A percentile compares a stretch with the other conserved stretches of the same genome.
Conservation (phyloP, 768 basidiomycete genomes). For the Amyloporia xantha region DNA sequence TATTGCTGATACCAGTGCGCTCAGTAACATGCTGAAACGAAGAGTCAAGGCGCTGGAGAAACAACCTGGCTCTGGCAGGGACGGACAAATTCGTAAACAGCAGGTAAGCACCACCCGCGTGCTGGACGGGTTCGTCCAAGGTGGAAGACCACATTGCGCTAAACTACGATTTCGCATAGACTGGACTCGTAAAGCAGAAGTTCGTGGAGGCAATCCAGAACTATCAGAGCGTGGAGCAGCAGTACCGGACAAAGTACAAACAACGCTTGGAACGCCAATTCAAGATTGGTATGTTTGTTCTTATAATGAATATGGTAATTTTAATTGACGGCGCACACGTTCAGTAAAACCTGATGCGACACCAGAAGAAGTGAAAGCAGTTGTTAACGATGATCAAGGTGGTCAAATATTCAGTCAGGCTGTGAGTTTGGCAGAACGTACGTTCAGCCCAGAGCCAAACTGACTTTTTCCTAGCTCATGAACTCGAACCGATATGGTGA, state of each 20-base stretch:
- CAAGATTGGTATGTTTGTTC: constrained; percentile 51
- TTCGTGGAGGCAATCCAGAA: constrained; percentile 73
- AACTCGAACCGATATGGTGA: constrained; percentile 88
- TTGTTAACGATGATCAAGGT: constrained; percentile 57
- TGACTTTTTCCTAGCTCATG: constrained; percentile 52
- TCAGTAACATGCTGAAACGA: constrained; percentile 50
- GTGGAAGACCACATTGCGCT: background rate
- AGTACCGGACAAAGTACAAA: constrained; percentile 56
- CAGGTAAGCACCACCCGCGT: constrained; percentile 26
- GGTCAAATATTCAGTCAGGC: constrained; percentile 78
- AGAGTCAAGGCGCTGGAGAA: constrained; percentile 52
- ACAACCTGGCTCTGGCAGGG: constrained; percentile 32
- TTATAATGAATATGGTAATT: background rate
- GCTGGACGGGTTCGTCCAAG: background rate
- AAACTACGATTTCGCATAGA: constrained; percentile 29
- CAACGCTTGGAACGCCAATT: constrained; percentile 70
- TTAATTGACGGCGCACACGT: background rate
- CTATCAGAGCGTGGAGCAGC: constrained; percentile 72
- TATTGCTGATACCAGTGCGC: constrained; percentile 49
- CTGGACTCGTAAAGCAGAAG: constrained; percentile 53
- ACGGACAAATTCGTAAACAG: constrained; percentile 42
- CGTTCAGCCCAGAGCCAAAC: constrained; percentile 13
- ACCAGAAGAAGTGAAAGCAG: constrained; percentile 65
- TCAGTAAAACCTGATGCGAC: constrained; percentile 85
- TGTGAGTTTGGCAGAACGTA: constrained; percentile 29